Base-by-base conservation (phyloP, 306 rosid species). In the Canavalia gladiata region DNA sequence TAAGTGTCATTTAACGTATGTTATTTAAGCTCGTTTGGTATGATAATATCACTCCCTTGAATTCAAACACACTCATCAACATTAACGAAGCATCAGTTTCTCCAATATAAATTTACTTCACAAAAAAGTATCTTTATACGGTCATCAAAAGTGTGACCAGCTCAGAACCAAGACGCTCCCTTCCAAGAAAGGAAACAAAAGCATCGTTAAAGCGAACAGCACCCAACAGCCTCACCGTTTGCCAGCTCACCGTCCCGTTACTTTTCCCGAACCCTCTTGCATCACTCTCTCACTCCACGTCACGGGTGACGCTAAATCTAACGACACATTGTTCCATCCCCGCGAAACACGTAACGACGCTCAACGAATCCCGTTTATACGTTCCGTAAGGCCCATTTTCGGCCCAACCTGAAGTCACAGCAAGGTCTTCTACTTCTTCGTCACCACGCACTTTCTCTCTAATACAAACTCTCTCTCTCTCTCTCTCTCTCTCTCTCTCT, bases 341-440 rank as follows among this genome's bases (percentile, higher is more conserved):
- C 76, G 47, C 74, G 5, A 10, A 13, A 28, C 10, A 52, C 5
- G 54, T 68, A 80, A 90, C 91, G 88, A 7, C 87, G 89, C 85
- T 81, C 8, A 1, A 2, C 12, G 35, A 72, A 45, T 49, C 58
- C 59, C 84, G 3, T 80, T 72, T 77, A 51, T 2, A 13, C 4
- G 3, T 64, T 54, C 43, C 80, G 72, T 64, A 13, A 83, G 90
- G 97, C 92, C 93, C 95, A 88, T 64, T 77, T 60, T n/a, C 76
- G 90, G 94, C 95, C 95, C 95, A 88, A 81, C 67, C 65, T 60
- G 2, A 43, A 82, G 74, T 58, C 59, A 5, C 75, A 13, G 7
- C 42, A 76, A 47, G 42, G 54, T 72, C 87, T 73, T 60, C 80
- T 43, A 43, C 73, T 75, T 81, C 83, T 75, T 81, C 72, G 58